phyloP scores from a whole-genome alignment of 768 basidiomycete species.

The Naganishia friedmannii region DNA sequence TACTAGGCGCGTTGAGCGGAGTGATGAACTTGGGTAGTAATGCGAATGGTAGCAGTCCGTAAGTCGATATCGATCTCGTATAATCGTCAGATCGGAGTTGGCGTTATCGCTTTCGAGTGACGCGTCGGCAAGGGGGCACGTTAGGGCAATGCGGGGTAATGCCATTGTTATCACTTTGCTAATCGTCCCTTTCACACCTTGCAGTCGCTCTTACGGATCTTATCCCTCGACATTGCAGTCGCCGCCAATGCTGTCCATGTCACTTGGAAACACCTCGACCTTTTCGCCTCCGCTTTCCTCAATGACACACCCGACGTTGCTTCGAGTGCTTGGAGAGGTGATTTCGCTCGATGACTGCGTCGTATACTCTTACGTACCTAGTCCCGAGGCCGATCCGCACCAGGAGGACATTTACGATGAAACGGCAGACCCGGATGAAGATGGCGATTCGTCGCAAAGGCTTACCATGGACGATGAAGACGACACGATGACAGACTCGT shows the following conservation, averaged over 20 bases:
- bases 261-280: conserved; percentile 22
- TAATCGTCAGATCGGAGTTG: background rate
- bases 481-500: conserved; percentile 61
- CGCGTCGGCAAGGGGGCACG: conserved; percentile 1
- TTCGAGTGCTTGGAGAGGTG: conserved; percentile 81
- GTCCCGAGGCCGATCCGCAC: conserved; percentile 91
- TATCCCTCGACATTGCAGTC: conserved; percentile 31
- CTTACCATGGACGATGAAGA: conserved; percentile 52
- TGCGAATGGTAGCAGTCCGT: conserved; percentile 27
- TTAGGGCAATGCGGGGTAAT: background rate
- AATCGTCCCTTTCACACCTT: background rate
- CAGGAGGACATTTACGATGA: conserved; percentile 56
- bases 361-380: conserved; percentile 89
- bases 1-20: conserved; percentile 29
- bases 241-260: conserved; percentile 21
- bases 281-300: conserved; percentile 33
- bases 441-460: conserved; percentile 19
- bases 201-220: conserved; percentile 33
- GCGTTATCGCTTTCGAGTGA: conserved; percentile 19
- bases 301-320: conserved; percentile 77
- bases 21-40: conserved; percentile 29
- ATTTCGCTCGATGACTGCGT: conserved; percentile 89
- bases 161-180: background rate
- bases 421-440: conserved; percentile 48
- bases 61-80: background rate